A percentile compares a stretch with the other conserved stretches of the same genome.
Evolutionary conservation across 2,329 filamentous ascomycete genomes (phyloP).

Genomic region (Zymoseptoria crescenta): DNA sequence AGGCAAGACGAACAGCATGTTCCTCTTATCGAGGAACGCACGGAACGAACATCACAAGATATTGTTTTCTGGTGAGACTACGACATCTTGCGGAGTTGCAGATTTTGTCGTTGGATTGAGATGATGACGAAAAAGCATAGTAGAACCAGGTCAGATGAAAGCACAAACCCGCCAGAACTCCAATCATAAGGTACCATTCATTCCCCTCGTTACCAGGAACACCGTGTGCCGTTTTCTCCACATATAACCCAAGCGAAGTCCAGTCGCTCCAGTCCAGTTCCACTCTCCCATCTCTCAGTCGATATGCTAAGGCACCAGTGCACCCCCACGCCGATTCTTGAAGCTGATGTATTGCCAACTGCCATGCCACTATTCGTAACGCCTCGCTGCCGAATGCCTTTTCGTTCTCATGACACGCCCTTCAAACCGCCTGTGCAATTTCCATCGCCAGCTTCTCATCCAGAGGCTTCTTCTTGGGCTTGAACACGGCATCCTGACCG

Average conservation of each 20-base stretch:
- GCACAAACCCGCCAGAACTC: background rate
- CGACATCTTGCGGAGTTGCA: background rate
- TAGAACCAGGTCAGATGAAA: background rate
- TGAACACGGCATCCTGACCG: slow-evolving; percentile 78
- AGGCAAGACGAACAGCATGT: background rate
- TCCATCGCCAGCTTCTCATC: slow-evolving; percentile 17
- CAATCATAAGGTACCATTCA: background rate
- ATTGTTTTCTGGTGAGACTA: background rate
- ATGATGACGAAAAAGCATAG: background rate
- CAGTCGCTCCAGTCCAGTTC: background rate
- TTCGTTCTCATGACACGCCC: background rate
- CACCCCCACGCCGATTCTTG: background rate
- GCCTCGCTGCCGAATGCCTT: slow-evolving; percentile 4
- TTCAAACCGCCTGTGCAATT: background rate
- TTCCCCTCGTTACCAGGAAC: background rate
- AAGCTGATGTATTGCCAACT: background rate
- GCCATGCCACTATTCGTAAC: background rate
- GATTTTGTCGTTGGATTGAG: background rate
- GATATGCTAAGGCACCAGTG: background rate
- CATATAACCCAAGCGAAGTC: background rate
- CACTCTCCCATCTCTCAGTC: background rate
- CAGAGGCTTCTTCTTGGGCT: slow-evolving; percentile 22
- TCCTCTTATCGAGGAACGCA: background rate
- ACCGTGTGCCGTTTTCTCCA: background rate
- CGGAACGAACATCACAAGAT: background rate